Evolutionary conservation across 305 asterid genomes (phyloP).

Genomic region (Coffea humblotiana): DNA sequence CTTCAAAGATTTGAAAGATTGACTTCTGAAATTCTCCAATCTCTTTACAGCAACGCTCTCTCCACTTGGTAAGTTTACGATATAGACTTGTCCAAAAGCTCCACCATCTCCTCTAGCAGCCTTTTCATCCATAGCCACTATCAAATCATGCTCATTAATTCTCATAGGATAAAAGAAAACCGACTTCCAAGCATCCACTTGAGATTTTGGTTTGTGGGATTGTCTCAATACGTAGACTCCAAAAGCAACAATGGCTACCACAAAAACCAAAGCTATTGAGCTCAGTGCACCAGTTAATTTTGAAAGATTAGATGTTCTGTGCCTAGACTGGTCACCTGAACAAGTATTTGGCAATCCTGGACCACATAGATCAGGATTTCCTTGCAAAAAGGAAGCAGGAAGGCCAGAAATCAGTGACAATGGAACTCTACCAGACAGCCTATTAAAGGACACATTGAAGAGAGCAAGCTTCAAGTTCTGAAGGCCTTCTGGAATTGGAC

Average conservation of each 20-base stretch:
- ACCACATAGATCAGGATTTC: conserved; percentile 75
- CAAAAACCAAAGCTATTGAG: conserved; percentile 45
- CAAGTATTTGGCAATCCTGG: conserved; percentile 66
- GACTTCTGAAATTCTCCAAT: conserved; percentile 43
- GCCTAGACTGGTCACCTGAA: conserved; percentile 27
- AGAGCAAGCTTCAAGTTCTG: conserved; percentile 78
- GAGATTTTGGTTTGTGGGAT: conserved; percentile 34
- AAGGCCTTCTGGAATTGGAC: conserved; percentile 67
- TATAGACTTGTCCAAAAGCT: conserved; percentile 61
- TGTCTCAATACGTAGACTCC: conserved; percentile 43
- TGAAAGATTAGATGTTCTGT: conserved; percentile 37
- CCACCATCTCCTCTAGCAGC: conserved; percentile 50
- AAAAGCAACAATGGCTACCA: conserved; percentile 38
- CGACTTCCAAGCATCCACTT: conserved; percentile 49
- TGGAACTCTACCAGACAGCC: conserved; percentile 69
- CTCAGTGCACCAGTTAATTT: conserved; percentile 47
- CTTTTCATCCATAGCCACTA: conserved; percentile 67
- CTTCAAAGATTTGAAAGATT: conserved; percentile 55
- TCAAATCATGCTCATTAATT: conserved; percentile 62
- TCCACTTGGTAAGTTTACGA: conserved; percentile 68
- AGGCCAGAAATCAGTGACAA: conserved; percentile 62
- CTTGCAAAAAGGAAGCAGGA: conserved; percentile 78
- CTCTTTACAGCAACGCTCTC: conserved; percentile 71
- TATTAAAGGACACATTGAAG: conserved; percentile 72
- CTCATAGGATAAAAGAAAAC: conserved; percentile 83